Base-by-base conservation (phyloP, 2,329 filamentous ascomycete species). In the Alternaria sp. region DNA sequence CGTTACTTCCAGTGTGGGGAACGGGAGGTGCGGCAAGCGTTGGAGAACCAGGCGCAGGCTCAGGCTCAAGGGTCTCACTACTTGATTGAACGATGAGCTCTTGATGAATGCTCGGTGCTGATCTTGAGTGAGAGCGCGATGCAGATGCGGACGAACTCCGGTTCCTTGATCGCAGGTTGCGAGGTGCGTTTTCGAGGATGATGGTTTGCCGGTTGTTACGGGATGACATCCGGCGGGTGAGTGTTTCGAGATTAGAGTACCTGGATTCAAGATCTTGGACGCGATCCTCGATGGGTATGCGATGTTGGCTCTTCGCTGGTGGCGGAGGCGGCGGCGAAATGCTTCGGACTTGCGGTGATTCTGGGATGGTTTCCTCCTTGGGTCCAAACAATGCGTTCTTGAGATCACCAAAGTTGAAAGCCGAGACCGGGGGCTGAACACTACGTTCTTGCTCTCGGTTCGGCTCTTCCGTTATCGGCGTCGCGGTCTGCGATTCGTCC, bases 321-420 rank as follows among this genome's bases (percentile, higher is more conserved):
- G 46, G 47, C n/a, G 67, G 45, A 10, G 64, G 59, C 10, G 46
- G 43, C 36, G 67, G 54, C 11, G 62, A 60, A 6, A 73, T 66
- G 46, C 70, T 67, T 54, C 47, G 47, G 46, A 57, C 12, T 25
- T 45, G 66, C 45, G 44, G 21, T 15, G 47, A 40, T 55, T 58
- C 63, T 56, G 65, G 61, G 4, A 61, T 61, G 8, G 59, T 60
- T 23, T 72, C 67, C 44, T 71, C 71, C 10, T 57, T 43, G 21
- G 58, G 43, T 26, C 69, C 70, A 4, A 65, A 70, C 52, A 71
- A 70, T 11, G 64, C 72, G 21, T 63, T 72, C 44, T 70, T 72
- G 36, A 80, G 62, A n/a, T 74, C 68, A 12, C 77, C 78, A 52
- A 80, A 80, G 62, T 80, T 77, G 72, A 80, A 79, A 3, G 76